These are phyloP conservation scores for Plectosphaerella sp. DNA, from an alignment of 2,329 filamentous ascomycete species.

Conservation along the genomic window DNA sequence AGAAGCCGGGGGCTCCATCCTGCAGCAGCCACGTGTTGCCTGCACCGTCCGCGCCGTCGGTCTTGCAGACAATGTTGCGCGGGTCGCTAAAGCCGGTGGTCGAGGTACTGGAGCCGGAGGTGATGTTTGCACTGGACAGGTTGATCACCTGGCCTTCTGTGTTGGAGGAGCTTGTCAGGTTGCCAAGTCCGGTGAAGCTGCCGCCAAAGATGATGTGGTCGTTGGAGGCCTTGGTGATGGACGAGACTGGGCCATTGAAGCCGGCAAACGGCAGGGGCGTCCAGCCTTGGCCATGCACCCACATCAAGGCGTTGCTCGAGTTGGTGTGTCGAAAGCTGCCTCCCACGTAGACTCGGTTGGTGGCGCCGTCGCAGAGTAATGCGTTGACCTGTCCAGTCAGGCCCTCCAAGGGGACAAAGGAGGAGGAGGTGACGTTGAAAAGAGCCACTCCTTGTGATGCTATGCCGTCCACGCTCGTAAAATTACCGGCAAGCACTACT, in stretches of 20 bases:
- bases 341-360: slow-evolving; percentile 82
- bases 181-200: slow-evolving; percentile 82
- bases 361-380: slow-evolving; percentile 74
- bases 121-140: slow-evolving; percentile 71
- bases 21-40: slow-evolving; percentile 79
- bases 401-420: slow-evolving; percentile 71
- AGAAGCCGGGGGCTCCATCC: slow-evolving; percentile 72
- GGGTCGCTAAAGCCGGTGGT: slow-evolving; percentile 68
- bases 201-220: slow-evolving; percentile 91
- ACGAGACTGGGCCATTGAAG: slow-evolving; percentile 87
- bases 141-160: slow-evolving; percentile 80
- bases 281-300: slow-evolving; percentile 66
- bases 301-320: slow-evolving; percentile 86
- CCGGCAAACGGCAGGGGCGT: slow-evolving; percentile 82
- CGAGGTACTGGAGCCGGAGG: slow-evolving; percentile 57
- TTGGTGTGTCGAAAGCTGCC: slow-evolving; percentile 77
- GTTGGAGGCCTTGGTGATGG: slow-evolving; percentile 75
- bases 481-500: slow-evolving; percentile 88
- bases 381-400: slow-evolving; percentile 78
- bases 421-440: slow-evolving; percentile 68
- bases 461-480: slow-evolving; percentile 79
- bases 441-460: slow-evolving; percentile 76
- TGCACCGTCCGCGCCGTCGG: slow-evolving; percentile 58
- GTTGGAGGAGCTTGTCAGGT: slow-evolving; percentile 63
- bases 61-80: slow-evolving; percentile 77